Conservation (phyloP, 2,329 filamentous ascomycete species). For the Didymella exigua region DNA sequence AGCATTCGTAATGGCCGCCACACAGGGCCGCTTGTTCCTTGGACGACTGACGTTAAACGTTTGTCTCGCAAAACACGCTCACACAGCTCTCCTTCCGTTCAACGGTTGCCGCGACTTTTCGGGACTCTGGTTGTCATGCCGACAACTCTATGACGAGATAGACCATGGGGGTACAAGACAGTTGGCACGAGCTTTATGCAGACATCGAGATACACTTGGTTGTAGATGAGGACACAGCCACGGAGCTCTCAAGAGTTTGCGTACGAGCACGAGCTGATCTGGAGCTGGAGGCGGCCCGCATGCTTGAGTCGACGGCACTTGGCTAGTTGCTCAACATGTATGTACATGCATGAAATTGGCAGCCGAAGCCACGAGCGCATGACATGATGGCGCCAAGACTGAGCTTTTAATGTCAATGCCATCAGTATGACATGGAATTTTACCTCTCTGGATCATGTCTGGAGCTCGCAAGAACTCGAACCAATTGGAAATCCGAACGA, state of each 20-base stretch:
- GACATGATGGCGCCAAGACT: background rate
- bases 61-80: background rate
- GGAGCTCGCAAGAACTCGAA: background rate
- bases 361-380: background rate
- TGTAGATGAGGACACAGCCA: background rate
- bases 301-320: background rate
- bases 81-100: background rate
- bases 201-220: background rate
- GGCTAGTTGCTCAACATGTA: background rate
- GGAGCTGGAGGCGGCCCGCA: background rate
- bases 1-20: background rate
- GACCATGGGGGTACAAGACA: background rate
- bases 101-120: background rate
- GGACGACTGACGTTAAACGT: background rate
- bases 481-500: no score
- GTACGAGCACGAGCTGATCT: background rate
- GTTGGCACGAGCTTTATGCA: background rate
- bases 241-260: background rate
- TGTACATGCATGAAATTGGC: no score
- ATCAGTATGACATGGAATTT: background rate
- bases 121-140: background rate
- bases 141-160: background rate
- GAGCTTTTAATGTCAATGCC: background rate
- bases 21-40: background rate
- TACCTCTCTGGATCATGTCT: background rate